Percentiles rank a stretch among this genome's conserved stretches.
These are phyloP conservation scores for Syzygium malaccense DNA, from an alignment of 441 rosid species.

Conservation along the genomic window DNA sequence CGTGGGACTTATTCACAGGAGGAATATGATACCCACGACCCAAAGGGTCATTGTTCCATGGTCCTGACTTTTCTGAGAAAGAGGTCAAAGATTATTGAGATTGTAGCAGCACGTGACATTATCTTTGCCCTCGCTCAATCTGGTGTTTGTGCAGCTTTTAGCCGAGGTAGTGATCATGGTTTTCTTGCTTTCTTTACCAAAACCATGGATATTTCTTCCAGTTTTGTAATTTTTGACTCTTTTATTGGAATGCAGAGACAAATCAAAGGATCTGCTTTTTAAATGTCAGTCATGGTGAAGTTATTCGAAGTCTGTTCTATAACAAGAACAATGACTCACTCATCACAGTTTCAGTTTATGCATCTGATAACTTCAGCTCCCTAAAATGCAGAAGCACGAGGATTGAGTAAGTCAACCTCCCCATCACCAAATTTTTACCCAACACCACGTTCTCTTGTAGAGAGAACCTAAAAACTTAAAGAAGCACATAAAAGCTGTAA, in stretches of 20 bases:
- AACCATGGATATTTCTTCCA: background rate
- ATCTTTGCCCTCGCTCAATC: conserved; percentile 95
- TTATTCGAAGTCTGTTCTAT: conserved; percentile 71
- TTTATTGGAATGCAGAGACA: conserved; percentile 39
- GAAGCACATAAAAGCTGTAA: background rate
- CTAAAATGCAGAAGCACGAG: conserved; percentile 84
- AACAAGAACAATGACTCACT: conserved; percentile 87
- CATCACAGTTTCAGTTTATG: conserved; percentile 86
- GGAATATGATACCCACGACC: conserved; percentile 95
- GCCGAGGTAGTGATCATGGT: conserved; percentile 51
- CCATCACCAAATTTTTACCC: background rate
- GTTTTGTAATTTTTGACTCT: background rate
- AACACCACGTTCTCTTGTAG: background rate
- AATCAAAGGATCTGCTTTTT: conserved; percentile 68
- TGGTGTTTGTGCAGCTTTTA: conserved; percentile 92
- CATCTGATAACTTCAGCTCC: conserved; percentile 78
- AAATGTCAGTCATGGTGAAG: conserved; percentile 81
- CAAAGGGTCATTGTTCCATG: conserved; percentile 68
- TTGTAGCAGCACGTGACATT: conserved; percentile 88
- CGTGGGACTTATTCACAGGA: conserved; percentile 31
- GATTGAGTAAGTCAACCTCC: conserved; percentile 45
- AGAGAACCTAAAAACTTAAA: background rate
- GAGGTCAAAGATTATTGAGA: conserved; percentile 88
- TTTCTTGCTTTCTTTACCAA: background rate
- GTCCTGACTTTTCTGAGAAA: conserved; percentile 83